Evolutionary conservation across 2,329 filamentous ascomycete species (phyloP).

Genomic region (Pseudogymnoascus pannorum): DNA sequence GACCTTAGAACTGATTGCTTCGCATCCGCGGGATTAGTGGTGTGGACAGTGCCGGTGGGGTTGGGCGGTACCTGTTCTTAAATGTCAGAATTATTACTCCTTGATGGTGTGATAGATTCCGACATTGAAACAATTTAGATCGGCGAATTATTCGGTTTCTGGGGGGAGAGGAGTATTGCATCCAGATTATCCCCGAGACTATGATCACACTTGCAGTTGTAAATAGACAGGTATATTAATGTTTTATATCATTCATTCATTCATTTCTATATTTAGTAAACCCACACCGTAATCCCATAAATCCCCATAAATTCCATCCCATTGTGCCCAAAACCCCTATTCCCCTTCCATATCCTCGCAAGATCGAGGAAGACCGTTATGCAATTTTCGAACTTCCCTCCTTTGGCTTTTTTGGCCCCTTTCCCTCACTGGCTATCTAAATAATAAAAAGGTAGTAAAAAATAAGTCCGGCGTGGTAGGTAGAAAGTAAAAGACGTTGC

Average conservation of each 20-base stretch:
- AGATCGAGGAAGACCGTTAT: not conserved
- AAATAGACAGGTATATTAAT: not conserved
- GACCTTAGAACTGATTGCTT: not conserved
- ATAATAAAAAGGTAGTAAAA: not conserved
- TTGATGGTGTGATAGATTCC: too few species aligned
- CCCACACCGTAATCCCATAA: not conserved
- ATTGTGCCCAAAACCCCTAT: not conserved
- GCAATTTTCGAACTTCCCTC: not conserved
- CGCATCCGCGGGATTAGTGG: not conserved
- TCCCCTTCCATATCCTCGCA: not conserved
- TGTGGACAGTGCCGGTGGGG: not conserved
- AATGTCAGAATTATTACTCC: not conserved
- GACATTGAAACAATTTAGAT: not conserved
- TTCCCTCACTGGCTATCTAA: not conserved
- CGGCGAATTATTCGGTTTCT: not conserved
- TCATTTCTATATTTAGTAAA: not conserved
- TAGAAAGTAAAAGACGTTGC: not conserved
- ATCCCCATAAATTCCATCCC: not conserved
- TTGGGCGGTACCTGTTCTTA: not conserved
- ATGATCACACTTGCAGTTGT: not conserved
- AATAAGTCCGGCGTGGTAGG: not conserved
- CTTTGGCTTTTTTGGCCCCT: not conserved
- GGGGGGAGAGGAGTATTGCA: not conserved
- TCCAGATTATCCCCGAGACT: not conserved
- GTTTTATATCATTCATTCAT: not conserved